phyloP scores from a whole-genome alignment of 768 basidiomycete species.

The Leucocoprinus leucothites region DNA sequence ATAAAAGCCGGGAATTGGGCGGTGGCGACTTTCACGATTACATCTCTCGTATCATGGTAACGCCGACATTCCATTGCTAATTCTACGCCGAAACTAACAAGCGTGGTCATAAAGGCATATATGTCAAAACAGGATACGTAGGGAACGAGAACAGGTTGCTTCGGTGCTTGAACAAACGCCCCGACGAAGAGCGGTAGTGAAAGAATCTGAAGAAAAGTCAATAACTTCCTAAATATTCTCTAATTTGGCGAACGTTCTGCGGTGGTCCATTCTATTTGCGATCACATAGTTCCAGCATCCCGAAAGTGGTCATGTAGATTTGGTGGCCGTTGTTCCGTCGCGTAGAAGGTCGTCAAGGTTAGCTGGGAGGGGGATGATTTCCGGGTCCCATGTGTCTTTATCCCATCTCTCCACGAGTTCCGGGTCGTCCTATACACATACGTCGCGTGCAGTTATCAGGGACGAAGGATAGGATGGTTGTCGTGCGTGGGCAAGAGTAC shows the following conservation, averaged over 20 bases:
- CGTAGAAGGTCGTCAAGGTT: constrained; percentile 8
- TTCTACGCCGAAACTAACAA: neutral
- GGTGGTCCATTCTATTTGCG: neutral
- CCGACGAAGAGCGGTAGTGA: constrained; percentile 6
- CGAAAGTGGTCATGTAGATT: neutral
- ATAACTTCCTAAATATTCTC: too few relatives aligned
- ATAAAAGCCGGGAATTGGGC: constrained; percentile 79
- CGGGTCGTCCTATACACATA: constrained; percentile 50
- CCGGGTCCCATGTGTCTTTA: constrained; percentile 55
- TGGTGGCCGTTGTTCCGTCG: neutral
- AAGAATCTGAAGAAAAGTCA: neutral
- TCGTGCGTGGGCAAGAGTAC: too few relatives aligned
- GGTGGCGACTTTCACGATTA: constrained; percentile 64
- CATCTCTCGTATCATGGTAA: constrained; percentile 71
- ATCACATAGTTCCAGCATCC: too few relatives aligned
- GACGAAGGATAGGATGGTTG: neutral
- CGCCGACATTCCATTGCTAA: neutral
- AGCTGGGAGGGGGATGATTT: constrained; percentile 21
- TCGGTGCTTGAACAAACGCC: constrained; percentile 6
- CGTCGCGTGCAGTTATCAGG: neutral
- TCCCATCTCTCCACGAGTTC: constrained; percentile 77
- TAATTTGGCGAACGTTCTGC: neutral
- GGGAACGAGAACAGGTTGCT: constrained; percentile 53
- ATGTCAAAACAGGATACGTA: constrained; percentile 52
- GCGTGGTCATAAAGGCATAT: constrained; percentile 45